Conservation (phyloP, 306 rosid species). For the Inga leiocalycina region DNA sequence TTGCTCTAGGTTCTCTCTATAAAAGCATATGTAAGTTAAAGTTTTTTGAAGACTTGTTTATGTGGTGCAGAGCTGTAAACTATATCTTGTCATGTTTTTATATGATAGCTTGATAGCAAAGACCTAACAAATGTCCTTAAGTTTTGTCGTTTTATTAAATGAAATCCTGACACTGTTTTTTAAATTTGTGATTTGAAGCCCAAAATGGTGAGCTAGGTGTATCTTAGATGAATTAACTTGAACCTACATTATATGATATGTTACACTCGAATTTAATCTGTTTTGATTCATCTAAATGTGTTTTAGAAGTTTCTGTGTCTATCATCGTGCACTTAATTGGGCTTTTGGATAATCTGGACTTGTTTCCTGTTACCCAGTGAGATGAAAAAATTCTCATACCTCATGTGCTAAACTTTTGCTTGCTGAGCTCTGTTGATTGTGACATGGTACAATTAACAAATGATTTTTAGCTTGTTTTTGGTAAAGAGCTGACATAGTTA, state of each 20-base stretch:
- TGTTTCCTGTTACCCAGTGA: neutral
- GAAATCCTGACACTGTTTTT: neutral
- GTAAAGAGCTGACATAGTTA: slow-evolving; percentile 1
- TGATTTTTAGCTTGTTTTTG: neutral
- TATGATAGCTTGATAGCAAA: neutral
- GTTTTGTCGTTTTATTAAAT: neutral
- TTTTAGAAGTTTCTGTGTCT: neutral
- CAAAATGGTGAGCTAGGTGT: neutral
- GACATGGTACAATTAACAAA: slow-evolving; percentile 5
- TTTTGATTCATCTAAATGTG: neutral
- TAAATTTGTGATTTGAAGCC: neutral
- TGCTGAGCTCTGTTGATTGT: neutral
- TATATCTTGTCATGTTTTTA: neutral
- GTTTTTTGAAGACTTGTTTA: neutral
- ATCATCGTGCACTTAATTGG: neutral
- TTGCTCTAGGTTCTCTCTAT: neutral
- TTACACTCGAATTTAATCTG: neutral
- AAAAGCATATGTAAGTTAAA: neutral
- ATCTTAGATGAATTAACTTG: neutral
- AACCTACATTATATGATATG: neutral
- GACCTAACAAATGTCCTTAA: neutral
- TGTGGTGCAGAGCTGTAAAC: neutral
- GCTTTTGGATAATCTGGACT: neutral
- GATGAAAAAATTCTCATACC: neutral
- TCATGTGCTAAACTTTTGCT: neutral